A percentile compares a stretch with the other conserved stretches of the same genome.
Conservation (phyloP, 2,329 filamentous ascomycete genomes). For the Fusarium ramigenum region DNA sequence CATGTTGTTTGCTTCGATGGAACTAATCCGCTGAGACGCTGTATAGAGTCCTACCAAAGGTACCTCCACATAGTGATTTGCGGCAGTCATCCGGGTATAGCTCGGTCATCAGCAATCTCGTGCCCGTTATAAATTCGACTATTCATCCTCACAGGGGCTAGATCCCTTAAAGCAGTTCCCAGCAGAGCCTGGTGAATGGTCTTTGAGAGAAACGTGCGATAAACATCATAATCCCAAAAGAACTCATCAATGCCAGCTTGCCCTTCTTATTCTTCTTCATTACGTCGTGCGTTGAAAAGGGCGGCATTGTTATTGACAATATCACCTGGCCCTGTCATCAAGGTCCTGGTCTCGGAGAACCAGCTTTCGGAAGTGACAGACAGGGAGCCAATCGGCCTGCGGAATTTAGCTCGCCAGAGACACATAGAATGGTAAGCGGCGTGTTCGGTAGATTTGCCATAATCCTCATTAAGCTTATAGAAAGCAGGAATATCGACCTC, state of each 20-base stretch:
- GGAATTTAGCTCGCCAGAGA: neutral
- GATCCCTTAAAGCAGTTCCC: neutral
- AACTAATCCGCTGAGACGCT: too few species aligned
- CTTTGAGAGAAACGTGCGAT: neutral
- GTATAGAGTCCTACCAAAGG: too few species aligned
- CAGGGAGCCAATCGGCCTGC: neutral
- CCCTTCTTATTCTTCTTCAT: too few species aligned
- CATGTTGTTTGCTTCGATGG: neutral
- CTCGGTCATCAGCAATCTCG: too few species aligned
- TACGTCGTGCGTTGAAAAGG: neutral
- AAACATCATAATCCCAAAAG: accelerated
- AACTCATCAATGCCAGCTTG: neutral
- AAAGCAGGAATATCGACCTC: neutral
- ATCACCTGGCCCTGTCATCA: neutral
- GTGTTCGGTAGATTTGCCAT: neutral
- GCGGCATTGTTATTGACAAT: accelerated
- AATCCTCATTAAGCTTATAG: accelerated
- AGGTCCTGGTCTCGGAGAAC: neutral
- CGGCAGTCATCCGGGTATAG: too few species aligned
- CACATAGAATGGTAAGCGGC: too few species aligned
- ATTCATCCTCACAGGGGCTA: neutral
- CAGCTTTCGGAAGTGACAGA: accelerated
- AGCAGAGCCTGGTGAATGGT: accelerated
- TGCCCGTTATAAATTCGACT: too few species aligned
- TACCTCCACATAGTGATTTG: too few species aligned